Evolutionary conservation across 805 yeast species (phyloP).

Genomic region (Wickerhamiella qilinensis): DNA sequence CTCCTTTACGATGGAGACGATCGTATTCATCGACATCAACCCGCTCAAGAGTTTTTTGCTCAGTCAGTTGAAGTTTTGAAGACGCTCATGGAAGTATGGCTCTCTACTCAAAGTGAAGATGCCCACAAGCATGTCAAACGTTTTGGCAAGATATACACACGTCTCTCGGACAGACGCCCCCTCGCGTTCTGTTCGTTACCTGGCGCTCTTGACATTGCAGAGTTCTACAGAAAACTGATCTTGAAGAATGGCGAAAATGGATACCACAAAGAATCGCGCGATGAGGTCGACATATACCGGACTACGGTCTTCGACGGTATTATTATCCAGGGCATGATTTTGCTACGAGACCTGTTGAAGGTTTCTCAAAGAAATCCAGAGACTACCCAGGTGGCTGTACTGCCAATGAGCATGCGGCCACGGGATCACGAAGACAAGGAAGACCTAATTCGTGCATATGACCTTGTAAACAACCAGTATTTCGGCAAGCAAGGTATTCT

Average conservation of each 20-base stretch:
- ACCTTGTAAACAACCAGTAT: conserved; percentile 22
- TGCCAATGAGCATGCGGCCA: conserved; percentile 26
- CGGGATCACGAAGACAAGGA: conserved; percentile 48
- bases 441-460: conserved; percentile 44
- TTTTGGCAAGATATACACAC: conserved; percentile 56
- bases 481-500: conserved; percentile 45
- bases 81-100: conserved; percentile 37
- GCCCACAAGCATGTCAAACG: conserved; percentile 61
- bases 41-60: conserved; percentile 44
- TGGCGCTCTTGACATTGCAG: conserved; percentile 41
- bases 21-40: conserved; percentile 42
- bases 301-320: conserved; percentile 71
- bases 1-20: conserved; percentile 64
- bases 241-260: conserved; percentile 42
- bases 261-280: conserved; percentile 17
- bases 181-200: conserved; percentile 58
- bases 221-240: conserved; percentile 41
- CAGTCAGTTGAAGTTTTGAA: conserved; percentile 44
- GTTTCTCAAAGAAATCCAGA: conserved; percentile 18
- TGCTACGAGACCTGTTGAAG: conserved; percentile 48
- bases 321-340: conserved; percentile 39
- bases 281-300: too few relatives aligned
- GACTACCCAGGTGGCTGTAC: conserved; percentile 1
- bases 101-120: conserved; percentile 22
- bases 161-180: conserved; percentile 43